phyloP scores from a whole-genome alignment of 352 stramenopile species.

The Phytophthora capsici region DNA sequence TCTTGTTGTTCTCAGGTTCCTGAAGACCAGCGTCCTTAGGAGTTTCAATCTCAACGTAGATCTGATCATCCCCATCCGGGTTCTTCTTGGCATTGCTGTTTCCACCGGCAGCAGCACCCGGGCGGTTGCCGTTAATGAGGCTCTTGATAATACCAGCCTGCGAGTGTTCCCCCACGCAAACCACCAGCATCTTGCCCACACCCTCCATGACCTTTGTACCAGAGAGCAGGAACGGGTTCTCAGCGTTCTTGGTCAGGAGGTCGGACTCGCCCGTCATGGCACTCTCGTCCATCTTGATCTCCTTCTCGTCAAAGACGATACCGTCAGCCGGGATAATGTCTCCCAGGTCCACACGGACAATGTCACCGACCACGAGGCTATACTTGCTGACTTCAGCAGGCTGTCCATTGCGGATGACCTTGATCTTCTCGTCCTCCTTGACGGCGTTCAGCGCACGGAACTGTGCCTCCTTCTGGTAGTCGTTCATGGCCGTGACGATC shows the following conservation, averaged over 20 bases:
- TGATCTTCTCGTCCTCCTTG: constrained; percentile 83
- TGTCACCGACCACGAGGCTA: constrained; percentile 90
- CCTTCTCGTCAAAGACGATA: constrained; percentile 84
- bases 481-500: constrained; percentile 85
- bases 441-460: constrained; percentile 84
- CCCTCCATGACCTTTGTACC: constrained; percentile 93
- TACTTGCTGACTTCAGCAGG: constrained; percentile 70
- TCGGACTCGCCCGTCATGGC: constrained; percentile 92
- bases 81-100: constrained; percentile 34
- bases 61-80: constrained; percentile 23
- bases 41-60: constrained; percentile 65
- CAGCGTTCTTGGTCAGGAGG: constrained; percentile 73
- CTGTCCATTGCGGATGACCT: constrained; percentile 70
- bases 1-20: constrained; percentile 23
- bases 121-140: constrained; percentile 81
- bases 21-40: constrained; percentile 34
- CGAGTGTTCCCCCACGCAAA: constrained; percentile 91
- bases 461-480: constrained; percentile 92
- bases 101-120: constrained; percentile 51
- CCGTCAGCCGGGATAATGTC: constrained; percentile 92
- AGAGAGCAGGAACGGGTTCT: constrained; percentile 90
- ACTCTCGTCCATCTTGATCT: constrained; percentile 91
- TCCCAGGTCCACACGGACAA: constrained; percentile 83
- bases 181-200: constrained; percentile 90
- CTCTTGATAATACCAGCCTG: constrained; percentile 92